A percentile compares a stretch with the other conserved stretches of the same genome.
phyloP scores from a whole-genome alignment of 176 grass and related monocot genomes.

The Aegilops bicornis region DNA sequence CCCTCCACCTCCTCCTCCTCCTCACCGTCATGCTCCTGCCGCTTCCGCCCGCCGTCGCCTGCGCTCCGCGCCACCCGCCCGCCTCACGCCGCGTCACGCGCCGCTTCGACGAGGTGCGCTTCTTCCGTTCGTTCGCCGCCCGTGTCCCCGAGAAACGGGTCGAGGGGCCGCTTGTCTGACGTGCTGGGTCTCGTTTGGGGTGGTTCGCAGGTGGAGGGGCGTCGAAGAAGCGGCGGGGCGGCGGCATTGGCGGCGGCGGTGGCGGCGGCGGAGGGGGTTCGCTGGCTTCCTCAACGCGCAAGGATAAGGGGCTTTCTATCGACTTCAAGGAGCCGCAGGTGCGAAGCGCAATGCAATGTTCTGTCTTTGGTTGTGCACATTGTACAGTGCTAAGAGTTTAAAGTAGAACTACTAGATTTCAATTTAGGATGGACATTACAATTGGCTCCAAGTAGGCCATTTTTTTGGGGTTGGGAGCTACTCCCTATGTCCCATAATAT shows the following conservation, averaged over 20 bases:
- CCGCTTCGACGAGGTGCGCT: conserved; percentile 44
- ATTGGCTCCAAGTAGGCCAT: not conserved
- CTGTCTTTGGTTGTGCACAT: not conserved
- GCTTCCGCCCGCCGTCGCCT: conserved; percentile 44
- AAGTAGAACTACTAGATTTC: not conserved
- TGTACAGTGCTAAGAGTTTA: not conserved
- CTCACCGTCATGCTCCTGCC: conserved; percentile 42
- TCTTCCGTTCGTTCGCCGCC: not conserved
- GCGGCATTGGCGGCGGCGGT: conserved; percentile 22
- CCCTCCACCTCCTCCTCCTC: conserved; percentile 24
- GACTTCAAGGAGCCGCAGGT: conserved; percentile 69
- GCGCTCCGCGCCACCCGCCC: conserved; percentile 37
- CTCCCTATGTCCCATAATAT: no score
- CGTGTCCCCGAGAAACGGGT: not conserved
- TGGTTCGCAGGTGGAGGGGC: conserved; percentile 42
- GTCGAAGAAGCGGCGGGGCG: conserved; percentile 61
- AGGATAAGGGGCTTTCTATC: conserved; percentile 37
- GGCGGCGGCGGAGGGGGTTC: conserved; percentile 35
- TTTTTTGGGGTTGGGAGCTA: not conserved
- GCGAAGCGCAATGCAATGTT: not conserved
- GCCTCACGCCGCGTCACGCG: conserved; percentile 20
- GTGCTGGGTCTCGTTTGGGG: not conserved
- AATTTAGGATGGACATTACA: not conserved
- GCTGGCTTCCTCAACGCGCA: conserved; percentile 35
- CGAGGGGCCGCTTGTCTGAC: not conserved